These are phyloP conservation scores for Globomyces sp. DNA, from an alignment of 371 early-diverging fungal species.

Conservation along the genomic window DNA sequence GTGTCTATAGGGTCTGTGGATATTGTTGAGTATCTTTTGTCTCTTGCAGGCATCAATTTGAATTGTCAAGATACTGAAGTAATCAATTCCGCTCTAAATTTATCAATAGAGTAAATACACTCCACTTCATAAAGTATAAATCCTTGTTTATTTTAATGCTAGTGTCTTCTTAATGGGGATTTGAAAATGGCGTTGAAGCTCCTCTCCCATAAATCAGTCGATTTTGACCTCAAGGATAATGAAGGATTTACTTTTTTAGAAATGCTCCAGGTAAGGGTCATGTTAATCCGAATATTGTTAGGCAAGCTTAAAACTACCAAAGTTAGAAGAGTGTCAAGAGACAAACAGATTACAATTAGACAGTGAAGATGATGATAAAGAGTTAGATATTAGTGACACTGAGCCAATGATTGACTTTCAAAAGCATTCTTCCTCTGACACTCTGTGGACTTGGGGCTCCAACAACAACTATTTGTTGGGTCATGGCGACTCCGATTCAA, in stretches of 20 bases:
- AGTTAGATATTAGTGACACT: no score
- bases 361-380: no score
- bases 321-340: not conserved
- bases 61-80: constrained; percentile 63
- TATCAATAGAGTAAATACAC: constrained; percentile 59
- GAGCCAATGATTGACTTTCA: not conserved
- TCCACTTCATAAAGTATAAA: constrained; percentile 59
- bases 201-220: constrained; percentile 55
- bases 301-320: constrained; percentile 11
- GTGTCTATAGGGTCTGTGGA: not conserved
- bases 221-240: constrained; percentile 55
- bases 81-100: no score
- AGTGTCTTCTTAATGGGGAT: constrained; percentile 62
- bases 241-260: constrained; percentile 39
- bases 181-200: constrained; percentile 55
- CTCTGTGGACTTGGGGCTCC: constrained; percentile 74
- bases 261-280: constrained; percentile 7
- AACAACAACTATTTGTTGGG: constrained; percentile 72
- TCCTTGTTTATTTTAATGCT: not conserved
- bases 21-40: not conserved
- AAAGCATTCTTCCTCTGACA: constrained; percentile 24
- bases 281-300: not conserved
- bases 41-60: constrained; percentile 33
- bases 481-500: constrained; percentile 63
- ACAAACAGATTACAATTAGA: no score